These are phyloP conservation scores for Alternaria sp. DNA, from an alignment of 2,329 filamentous ascomycete species.

Conservation along the genomic window DNA sequence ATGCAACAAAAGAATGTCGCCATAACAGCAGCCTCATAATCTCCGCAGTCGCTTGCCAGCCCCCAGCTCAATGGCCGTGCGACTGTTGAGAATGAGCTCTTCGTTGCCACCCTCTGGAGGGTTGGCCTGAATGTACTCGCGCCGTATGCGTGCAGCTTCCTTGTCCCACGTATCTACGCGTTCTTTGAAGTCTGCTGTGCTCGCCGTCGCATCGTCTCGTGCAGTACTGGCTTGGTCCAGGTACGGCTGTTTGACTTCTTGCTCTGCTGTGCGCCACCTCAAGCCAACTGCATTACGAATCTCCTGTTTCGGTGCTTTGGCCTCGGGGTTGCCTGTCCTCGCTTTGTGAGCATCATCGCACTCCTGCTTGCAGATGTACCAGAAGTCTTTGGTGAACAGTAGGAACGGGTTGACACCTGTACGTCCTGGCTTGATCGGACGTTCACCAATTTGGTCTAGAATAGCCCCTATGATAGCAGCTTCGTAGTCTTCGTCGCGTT, in stretches of 20 bases:
- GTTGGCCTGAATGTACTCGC: conserved; percentile 52
- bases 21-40: conserved; percentile 20
- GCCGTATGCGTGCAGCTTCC: conserved; percentile 62
- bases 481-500: conserved; percentile 60
- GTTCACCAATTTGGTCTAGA: conserved; percentile 72
- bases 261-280: conserved; percentile 84
- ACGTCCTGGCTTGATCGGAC: conserved; percentile 75
- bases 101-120: conserved; percentile 43
- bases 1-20: conserved; percentile 27
- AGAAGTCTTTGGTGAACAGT: conserved; percentile 82
- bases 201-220: conserved; percentile 69
- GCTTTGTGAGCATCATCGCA: conserved; percentile 73
- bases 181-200: conserved; percentile 67
- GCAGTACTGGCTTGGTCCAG: conserved; percentile 76
- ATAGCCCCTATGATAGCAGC: conserved; percentile 66
- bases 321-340: conserved; percentile 70
- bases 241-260: conserved; percentile 78
- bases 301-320: conserved; percentile 74
- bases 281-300: conserved; percentile 85
- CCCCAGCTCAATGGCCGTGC: conserved; percentile 50
- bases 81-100: conserved; percentile 42
- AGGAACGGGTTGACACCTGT: conserved; percentile 85
- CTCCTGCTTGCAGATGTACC: conserved; percentile 68
- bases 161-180: conserved; percentile 76
- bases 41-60: conserved; percentile 46